phyloP scores from a whole-genome alignment of 352 stramenopile species.

The Phytophthora palmivora region DNA sequence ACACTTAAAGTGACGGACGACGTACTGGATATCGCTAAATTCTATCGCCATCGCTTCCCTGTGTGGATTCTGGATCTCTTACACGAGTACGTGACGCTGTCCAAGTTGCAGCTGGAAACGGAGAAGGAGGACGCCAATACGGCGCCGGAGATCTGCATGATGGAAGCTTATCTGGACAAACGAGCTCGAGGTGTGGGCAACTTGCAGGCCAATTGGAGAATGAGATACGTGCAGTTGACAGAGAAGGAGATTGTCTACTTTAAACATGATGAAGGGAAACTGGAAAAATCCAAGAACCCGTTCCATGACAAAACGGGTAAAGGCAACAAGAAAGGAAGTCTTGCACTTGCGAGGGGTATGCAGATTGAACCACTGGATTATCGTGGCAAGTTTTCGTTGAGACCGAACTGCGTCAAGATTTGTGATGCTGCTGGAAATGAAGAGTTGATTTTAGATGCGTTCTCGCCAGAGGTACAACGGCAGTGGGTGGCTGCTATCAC shows the following conservation, averaged over 20 bases:
- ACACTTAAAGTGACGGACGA: conserved; percentile 54
- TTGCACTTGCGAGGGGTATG: conserved; percentile 48
- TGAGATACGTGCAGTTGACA: conserved; percentile 61
- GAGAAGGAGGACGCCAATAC: conserved; percentile 54
- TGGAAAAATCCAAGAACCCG: conserved; percentile 56
- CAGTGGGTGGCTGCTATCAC: conserved; percentile 70
- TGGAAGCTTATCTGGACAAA: conserved; percentile 68
- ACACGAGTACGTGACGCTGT: conserved; percentile 62
- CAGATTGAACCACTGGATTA: conserved; percentile 60
- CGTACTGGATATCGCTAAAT: conserved; percentile 53
- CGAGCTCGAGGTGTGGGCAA: conserved; percentile 50
- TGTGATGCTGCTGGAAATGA: conserved; percentile 46
- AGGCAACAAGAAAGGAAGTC: conserved; percentile 52
- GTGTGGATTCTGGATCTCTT: conserved; percentile 66
- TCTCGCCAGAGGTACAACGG: conserved; percentile 57
- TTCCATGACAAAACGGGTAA: conserved; percentile 64
- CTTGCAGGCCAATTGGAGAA: conserved; percentile 79
- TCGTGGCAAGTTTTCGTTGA: conserved; percentile 65
- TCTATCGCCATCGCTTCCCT: conserved; percentile 59
- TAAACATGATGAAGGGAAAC: conserved; percentile 69
- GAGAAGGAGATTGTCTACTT: conserved; percentile 60
- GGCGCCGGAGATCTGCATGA: conserved; percentile 45
- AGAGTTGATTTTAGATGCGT: conserved; percentile 69
- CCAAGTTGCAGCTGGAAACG: conserved; percentile 60
- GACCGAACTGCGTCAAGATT: conserved; percentile 72